Conservation (phyloP, 441 rosid genomes). For the Manihot esculenta region DNA sequence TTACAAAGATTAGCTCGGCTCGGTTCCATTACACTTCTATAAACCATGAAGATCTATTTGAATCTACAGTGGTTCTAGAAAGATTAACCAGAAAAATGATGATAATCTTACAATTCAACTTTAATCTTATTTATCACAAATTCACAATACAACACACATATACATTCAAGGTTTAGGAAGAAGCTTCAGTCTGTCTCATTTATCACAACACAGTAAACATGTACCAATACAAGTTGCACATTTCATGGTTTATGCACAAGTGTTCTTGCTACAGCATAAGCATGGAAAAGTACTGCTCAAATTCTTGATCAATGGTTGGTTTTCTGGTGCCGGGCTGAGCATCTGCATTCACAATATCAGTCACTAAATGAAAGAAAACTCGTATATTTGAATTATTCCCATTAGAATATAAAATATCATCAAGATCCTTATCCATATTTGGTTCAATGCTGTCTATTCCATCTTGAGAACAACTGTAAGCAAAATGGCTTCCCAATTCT, state of each 20-base stretch:
- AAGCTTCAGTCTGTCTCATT: neutral
- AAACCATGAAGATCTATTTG: no score
- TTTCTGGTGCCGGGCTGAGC: conserved; percentile 27
- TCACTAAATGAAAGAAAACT: neutral
- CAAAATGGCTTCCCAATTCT: conserved; percentile 30
- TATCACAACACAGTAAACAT: conserved; percentile 4
- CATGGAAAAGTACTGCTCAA: conserved; percentile 70
- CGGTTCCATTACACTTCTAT: no score
- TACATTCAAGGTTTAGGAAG: neutral
- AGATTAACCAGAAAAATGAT: no score
- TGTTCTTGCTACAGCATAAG: conserved; percentile 51
- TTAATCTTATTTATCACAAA: no score
- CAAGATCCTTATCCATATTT: conserved; percentile 29
- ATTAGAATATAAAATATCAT: conserved; percentile 28
- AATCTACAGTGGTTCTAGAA: no score
- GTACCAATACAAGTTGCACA: neutral
- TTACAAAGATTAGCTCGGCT: no score
- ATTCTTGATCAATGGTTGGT: conserved; percentile 84
- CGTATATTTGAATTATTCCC: conserved; percentile 26
- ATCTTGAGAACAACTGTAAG: conserved; percentile 30
- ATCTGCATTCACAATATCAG: conserved; percentile 31
- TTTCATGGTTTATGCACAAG: neutral
- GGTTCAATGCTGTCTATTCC: conserved; percentile 28
- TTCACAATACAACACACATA: no score
- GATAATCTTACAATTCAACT: no score